Conservation (phyloP, 2,329 filamentous ascomycete species). For the Geosmithia putterillii region DNA sequence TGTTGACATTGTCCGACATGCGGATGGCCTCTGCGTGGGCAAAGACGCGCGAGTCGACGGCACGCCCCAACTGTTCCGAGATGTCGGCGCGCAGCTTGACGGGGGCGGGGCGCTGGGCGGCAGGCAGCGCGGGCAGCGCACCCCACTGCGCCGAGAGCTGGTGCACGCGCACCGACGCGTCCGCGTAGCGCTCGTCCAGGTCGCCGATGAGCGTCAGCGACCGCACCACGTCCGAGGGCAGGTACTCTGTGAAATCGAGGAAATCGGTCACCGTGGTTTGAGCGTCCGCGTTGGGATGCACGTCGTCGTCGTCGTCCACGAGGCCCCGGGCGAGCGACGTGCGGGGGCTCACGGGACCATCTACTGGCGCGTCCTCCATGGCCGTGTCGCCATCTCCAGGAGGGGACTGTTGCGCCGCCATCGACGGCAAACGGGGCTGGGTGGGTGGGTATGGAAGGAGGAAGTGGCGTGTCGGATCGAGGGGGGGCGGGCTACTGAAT, state of each 20-base stretch:
- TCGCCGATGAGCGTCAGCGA: conserved; percentile 54
- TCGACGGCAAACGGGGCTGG: neutral
- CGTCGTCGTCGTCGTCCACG: conserved; percentile 28
- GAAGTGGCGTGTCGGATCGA: too few species aligned
- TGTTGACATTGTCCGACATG: conserved; percentile 50
- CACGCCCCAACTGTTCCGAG: conserved; percentile 41
- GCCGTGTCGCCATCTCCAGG: neutral
- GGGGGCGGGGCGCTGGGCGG: conserved; percentile 33
- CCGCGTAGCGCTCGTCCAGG: conserved; percentile 46
- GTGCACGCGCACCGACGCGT: conserved; percentile 41
- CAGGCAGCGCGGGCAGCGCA: conserved; percentile 34
- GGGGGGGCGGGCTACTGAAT: too few species aligned
- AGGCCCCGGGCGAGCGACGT: neutral
- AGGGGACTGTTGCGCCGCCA: too few species aligned
- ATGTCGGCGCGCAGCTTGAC: conserved; percentile 45
- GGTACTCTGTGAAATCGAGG: conserved; percentile 58
- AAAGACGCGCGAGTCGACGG: conserved; percentile 42
- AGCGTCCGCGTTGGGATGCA: conserved; percentile 51
- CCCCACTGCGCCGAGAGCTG: conserved; percentile 46
- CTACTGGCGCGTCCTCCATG: conserved; percentile 8
- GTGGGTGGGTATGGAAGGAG: too few species aligned
- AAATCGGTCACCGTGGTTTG: conserved; percentile 60
- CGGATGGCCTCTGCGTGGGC: conserved; percentile 50
- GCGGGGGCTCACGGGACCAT: conserved; percentile 8
- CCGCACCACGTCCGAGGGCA: conserved; percentile 53